Conservation (phyloP, 2,329 filamentous ascomycete genomes). For the Alternaria infectoria region DNA sequence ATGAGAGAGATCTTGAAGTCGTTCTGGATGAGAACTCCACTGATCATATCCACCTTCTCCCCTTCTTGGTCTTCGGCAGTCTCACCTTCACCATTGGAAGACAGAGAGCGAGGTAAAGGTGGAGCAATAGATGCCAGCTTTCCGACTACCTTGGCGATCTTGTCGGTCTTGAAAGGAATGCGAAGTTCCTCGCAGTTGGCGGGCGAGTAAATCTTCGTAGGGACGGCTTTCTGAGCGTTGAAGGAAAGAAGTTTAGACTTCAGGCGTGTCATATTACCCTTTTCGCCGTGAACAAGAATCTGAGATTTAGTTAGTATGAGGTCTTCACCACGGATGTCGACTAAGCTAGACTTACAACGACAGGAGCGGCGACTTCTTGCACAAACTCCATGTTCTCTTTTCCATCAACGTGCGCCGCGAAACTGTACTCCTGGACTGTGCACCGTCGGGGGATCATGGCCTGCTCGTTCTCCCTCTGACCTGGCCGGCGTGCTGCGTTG, state of each 20-base stretch:
- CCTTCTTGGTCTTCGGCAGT: conserved; percentile 27
- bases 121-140: conserved; percentile 84
- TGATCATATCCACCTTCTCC: conserved; percentile 66
- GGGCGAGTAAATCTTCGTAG: conserved; percentile 91
- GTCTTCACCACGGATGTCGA: too few relatives aligned
- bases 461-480: conserved; percentile 75
- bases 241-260: conserved; percentile 95
- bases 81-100: conserved; percentile 30
- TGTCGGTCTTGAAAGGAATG: conserved; percentile 95
- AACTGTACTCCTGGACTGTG: conserved; percentile 92
- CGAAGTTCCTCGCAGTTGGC: conserved; percentile 93
- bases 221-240: conserved; percentile 78
- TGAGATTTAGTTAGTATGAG: conserved; percentile 44
- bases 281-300: conserved; percentile 97
- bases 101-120: conserved; percentile 55
- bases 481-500: conserved; percentile 64
- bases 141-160: conserved; percentile 94
- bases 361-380: conserved; percentile 87
- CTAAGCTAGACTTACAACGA: conserved; percentile 88
- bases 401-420: conserved; percentile 95
- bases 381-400: conserved; percentile 97
- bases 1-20: conserved; percentile 97
- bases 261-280: conserved; percentile 96
- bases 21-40: conserved; percentile 93
- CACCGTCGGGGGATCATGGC: conserved; percentile 91